phyloP scores from a whole-genome alignment of 2,329 filamentous ascomycete species.

The Cladosporium sphaerospermum region DNA sequence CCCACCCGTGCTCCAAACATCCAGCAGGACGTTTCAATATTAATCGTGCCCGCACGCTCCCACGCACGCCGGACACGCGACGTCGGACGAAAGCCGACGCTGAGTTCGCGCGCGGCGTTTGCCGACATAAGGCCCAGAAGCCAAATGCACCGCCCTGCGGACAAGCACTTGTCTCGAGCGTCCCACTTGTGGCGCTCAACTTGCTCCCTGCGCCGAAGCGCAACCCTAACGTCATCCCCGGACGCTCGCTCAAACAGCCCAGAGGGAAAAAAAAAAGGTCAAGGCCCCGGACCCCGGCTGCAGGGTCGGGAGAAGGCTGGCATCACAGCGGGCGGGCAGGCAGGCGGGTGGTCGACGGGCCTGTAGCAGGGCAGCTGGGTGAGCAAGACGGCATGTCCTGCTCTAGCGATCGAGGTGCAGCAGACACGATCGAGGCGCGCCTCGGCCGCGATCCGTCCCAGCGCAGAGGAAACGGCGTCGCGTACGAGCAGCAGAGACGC shows the following conservation, averaged over 20 bases:
- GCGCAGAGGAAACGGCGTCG: no score
- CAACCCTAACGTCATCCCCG: constrained; percentile 7
- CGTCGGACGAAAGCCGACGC: not conserved
- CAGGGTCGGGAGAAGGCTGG: not conserved
- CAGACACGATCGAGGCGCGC: not conserved
- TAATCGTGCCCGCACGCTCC: no score
- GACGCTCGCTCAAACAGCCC: constrained; percentile 1
- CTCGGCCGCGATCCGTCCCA: no score
- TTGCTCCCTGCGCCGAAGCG: not conserved
- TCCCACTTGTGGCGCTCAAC: constrained; percentile 6
- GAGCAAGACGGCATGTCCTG: no score
- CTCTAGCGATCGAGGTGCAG: not conserved
- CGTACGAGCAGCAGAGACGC: no score
- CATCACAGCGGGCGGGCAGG: not conserved
- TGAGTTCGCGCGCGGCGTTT: not conserved
- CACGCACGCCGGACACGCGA: not conserved
- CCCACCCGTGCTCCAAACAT: no score
- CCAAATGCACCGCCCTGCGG: not conserved
- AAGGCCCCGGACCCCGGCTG: constrained; percentile 1
- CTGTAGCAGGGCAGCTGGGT: no score
- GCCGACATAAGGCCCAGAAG: constrained; percentile 1
- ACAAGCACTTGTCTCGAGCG: constrained; percentile 1
- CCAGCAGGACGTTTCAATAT: no score
- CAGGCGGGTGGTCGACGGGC: no score
- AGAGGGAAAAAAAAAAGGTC: not conserved